Base-by-base conservation (phyloP, 1,139 yeast genomes). In the Spathaspora sp. region DNA sequence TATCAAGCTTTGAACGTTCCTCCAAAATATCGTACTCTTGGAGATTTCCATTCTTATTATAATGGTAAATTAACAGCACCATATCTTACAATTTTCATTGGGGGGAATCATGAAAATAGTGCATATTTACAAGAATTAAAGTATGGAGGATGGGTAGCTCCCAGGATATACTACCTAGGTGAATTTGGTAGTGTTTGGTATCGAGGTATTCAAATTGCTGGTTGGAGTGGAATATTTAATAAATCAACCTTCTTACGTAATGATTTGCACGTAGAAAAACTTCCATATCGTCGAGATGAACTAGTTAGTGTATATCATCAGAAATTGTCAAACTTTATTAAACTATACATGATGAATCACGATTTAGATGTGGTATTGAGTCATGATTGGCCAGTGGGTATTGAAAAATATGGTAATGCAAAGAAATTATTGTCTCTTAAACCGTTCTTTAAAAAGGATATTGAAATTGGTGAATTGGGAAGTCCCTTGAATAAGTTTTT, bases 321-420 rank as follows among this genome's bases (percentile, higher is more conserved):
- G 7, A 75, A 95, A 49, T 80, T 83, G 38, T 70, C 71, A 48
- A 91, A 85, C 48, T 80, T 78, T 47, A 56, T 82, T 37, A 86
- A 86, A 52, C 65, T 89, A 51, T 57, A 77, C 45, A 69, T 59
- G 49, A 60, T 58, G 60, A 56, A 55, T n/a, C 56, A 55, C 23
- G 51, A 51, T 7, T 50, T 60, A 31, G 89, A 84, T 57, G 61
- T 88, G 1, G 68, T 86, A 57, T 51, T 91, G 47, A 80, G 88
- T 41, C 99, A 93, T 63, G 99, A 93, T 66, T 93, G 99, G 99
- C 99, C 99, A 0, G 82, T 76, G 42, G 89, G 89, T 2, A 82
- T 90, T 15, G 88, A 78, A 41, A 68, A 80, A 15, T 67, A 78
- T 60, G 99, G 98, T 0, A 65, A 88, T 57, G 39, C 72, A 9